Evolutionary conservation across 208 protist species (phyloP), one percentile per base, ranked within the genome.

Genomic region (Vickermania ingenoplastis): DNA sequence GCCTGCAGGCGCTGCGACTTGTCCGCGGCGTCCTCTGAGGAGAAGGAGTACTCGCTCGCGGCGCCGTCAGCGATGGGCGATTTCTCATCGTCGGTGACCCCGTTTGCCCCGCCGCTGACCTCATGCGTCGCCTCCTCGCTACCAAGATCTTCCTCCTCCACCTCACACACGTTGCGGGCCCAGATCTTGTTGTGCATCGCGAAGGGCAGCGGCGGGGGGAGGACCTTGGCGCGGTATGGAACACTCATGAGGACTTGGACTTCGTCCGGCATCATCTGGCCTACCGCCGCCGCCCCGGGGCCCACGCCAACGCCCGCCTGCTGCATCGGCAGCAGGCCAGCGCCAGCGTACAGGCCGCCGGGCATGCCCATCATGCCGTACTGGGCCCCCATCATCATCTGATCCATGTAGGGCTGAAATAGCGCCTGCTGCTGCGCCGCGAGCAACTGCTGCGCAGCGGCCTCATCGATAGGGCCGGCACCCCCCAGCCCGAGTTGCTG

Each of bases 351-450:
- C 36, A 45, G 36, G 7, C 17, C 11, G 17, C 36, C 36, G n/a
- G n/a, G n/a, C n/a, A n/a, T n/a, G 51, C 23, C 51, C 23, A 5
- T 17, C n/a, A 7, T 17, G 17, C 36, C 17, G 36, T 45, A 45
- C 7, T 7, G 21, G 22, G 53, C 30, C 7, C 13, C 51, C 5
- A 48, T 11, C 5, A 27, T 57, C 31, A 14, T 31, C 52, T 83
- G 65, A 36, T 88, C 48, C 0, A 77, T 31, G 50, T 83, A 79
- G 77, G 89, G 76, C 26, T 82, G 77, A n/a, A 77, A 79, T 75
- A 82, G 82, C 41, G 89, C 65, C 31, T 79, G 81, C 58, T 89
- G 78, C 31, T 89, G 60, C 2, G 76, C 75, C 23, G 68, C 58
- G 24, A 49, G 65, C 24, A 63, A 41, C 11, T 61, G 60, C 51